Evolutionary conservation across 2,329 filamentous ascomycete genomes (phyloP).

Genomic region (Macroventuria anomochaeta): DNA sequence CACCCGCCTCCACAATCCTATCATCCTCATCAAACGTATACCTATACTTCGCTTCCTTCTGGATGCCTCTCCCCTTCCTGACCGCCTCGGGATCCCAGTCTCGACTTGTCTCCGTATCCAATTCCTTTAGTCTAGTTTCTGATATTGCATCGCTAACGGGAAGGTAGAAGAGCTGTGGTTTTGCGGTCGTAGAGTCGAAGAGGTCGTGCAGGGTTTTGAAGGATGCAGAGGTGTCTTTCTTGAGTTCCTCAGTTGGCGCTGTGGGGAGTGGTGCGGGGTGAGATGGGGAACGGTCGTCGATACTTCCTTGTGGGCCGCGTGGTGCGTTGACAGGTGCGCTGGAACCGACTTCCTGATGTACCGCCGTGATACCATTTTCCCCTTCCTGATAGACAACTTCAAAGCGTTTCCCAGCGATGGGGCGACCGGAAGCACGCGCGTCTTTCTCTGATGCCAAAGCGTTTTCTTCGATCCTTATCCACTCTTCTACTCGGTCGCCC

Average conservation of each 20-base stretch:
- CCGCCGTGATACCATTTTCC: constrained; percentile 29
- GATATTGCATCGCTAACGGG: constrained; percentile 71
- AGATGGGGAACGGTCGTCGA: not conserved
- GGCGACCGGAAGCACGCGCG: constrained; percentile 27
- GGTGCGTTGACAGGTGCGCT: constrained; percentile 33
- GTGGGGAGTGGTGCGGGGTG: constrained; percentile 5
- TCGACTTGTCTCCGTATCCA: constrained; percentile 55
- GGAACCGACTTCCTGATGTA: constrained; percentile 45
- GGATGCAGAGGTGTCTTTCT: constrained; percentile 27
- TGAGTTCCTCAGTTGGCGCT: constrained; percentile 9
- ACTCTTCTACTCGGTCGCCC: constrained; percentile 71
- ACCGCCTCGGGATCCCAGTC: constrained; percentile 49
- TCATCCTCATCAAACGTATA: constrained; percentile 54
- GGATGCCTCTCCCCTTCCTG: constrained; percentile 40
- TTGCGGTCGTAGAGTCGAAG: constrained; percentile 65
- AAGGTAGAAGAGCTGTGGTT: constrained; percentile 70
- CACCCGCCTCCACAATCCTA: constrained; percentile 51
- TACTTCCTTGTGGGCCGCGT: constrained; percentile 26
- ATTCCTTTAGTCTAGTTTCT: constrained; percentile 67
- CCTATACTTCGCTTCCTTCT: constrained; percentile 45
- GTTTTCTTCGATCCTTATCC: constrained; percentile 65
- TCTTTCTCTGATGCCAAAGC: constrained; percentile 40
- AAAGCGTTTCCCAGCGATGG: constrained; percentile 35
- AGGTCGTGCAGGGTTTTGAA: constrained; percentile 66
- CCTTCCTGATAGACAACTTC: constrained; percentile 41